phyloP scores from a whole-genome alignment of 2,329 filamentous ascomycete genomes.

The Colletotrichum tanaceti region DNA sequence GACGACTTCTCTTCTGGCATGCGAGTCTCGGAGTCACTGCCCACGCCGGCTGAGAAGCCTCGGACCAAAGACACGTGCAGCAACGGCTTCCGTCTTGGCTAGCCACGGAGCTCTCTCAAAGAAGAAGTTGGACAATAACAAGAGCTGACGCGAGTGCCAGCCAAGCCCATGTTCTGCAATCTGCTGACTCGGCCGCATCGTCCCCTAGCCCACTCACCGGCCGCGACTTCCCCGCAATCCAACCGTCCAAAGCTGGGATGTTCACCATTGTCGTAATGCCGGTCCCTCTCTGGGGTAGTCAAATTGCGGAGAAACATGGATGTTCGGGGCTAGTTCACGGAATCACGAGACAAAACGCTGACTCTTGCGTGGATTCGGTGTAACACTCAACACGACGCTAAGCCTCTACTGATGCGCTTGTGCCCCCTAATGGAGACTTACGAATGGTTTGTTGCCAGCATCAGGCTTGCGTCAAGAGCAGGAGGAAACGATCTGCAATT shows the following conservation, averaged over 20 bases:
- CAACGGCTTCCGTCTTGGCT: too few species aligned
- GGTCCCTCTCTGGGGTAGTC: constrained; percentile 21
- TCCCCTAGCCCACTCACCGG: constrained; percentile 13
- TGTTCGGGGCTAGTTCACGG: constrained; percentile 25
- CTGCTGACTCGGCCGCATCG: not conserved
- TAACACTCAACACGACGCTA: constrained; percentile 27
- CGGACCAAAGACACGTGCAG: not conserved
- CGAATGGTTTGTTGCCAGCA: constrained; percentile 5
- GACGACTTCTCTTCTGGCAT: not conserved
- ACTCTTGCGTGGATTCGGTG: constrained; percentile 17
- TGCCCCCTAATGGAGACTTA: not conserved
- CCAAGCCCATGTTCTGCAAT: too few species aligned
- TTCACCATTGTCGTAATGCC: constrained; percentile 16
- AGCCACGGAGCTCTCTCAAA: too few species aligned
- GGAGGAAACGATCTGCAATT: constrained; percentile 23
- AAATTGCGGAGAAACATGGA: constrained; percentile 34
- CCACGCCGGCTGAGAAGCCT: not conserved
- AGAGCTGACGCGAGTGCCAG: not conserved
- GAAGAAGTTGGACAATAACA: not conserved
- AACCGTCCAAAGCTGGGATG: constrained; percentile 19
- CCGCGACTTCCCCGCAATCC: constrained; percentile 36
- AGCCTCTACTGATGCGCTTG: constrained; percentile 23
- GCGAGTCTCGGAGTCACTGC: not conserved
- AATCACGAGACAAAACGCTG: constrained; percentile 11
- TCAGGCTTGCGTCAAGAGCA: constrained; percentile 12